Evolutionary conservation across 257 asterid genomes (phyloP).

Genomic region (Verbena officinalis): DNA sequence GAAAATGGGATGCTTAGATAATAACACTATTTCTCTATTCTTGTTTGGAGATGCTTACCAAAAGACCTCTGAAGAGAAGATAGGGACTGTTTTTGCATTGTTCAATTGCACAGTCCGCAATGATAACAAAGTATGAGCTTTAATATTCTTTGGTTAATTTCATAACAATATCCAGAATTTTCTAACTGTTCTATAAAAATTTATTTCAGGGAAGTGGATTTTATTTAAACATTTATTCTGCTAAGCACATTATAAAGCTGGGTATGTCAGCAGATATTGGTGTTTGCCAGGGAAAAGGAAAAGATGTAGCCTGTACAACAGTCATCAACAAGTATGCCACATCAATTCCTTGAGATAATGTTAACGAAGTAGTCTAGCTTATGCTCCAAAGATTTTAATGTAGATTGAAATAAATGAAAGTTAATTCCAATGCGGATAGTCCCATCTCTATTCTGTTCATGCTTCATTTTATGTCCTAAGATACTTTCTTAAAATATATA

Average conservation of each 20-base stretch:
- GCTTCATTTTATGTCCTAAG: too few relatives aligned
- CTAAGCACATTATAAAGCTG: slow-evolving; percentile 71
- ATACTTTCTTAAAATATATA: too few relatives aligned
- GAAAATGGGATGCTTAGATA: slow-evolving; percentile 83
- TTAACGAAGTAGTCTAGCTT: slow-evolving; percentile 5
- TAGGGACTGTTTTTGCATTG: slow-evolving; percentile 71
- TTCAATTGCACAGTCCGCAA: slow-evolving; percentile 76
- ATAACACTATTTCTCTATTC: slow-evolving; percentile 62
- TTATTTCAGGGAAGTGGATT: slow-evolving; percentile 74
- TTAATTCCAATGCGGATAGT: too few relatives aligned
- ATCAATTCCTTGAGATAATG: slow-evolving; percentile 19
- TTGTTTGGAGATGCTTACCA: slow-evolving; percentile 92
- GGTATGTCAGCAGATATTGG: slow-evolving; percentile 86
- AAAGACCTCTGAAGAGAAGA: slow-evolving; percentile 62
- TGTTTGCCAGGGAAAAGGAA: slow-evolving; percentile 77
- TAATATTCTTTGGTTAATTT: slow-evolving; percentile 14
- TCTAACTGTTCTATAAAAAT: slow-evolving; percentile 1
- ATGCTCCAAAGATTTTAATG: background rate
- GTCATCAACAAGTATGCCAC: slow-evolving; percentile 64
- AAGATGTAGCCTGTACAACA: slow-evolving; percentile 66
- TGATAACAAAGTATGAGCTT: slow-evolving; percentile 64
- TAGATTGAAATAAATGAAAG: too few relatives aligned
- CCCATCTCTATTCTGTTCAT: too few relatives aligned
- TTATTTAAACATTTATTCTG: slow-evolving; percentile 74
- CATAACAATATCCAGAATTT: background rate